A percentile compares a stretch with the other conserved stretches of the same genome.
These are phyloP conservation scores for Panicum virgatum DNA, from an alignment of 202 grass and related monocot genomes.

Conservation along the genomic window DNA sequence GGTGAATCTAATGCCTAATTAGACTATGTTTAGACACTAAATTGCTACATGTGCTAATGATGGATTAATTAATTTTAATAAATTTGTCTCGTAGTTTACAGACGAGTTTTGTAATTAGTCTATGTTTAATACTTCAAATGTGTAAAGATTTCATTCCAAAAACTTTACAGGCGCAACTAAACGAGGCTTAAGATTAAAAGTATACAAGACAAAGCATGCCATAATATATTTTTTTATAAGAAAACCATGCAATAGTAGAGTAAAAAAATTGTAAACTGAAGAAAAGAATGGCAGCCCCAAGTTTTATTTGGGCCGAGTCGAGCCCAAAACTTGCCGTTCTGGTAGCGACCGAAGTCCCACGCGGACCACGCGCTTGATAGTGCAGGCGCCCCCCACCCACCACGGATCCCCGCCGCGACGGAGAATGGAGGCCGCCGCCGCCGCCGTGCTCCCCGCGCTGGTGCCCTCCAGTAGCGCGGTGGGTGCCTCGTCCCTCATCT, in stretches of 20 bases:
- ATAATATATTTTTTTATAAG: not conserved
- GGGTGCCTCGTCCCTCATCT: not conserved
- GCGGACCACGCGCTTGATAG: too few relatives aligned
- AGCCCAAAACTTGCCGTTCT: not conserved
- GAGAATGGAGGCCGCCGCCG: slow-evolving; percentile 35
- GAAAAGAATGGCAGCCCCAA: not conserved
- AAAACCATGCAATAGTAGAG: not conserved
- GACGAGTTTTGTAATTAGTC: too few relatives aligned
- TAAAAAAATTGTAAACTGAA: not conserved
- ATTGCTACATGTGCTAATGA: too few relatives aligned
- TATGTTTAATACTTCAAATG: too few relatives aligned
- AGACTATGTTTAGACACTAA: too few relatives aligned
- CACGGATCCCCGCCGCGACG: too few relatives aligned
- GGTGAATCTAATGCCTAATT: too few relatives aligned
- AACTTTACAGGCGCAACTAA: too few relatives aligned
- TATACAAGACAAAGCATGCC: not conserved
- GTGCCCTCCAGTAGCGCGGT: slow-evolving; percentile 63
- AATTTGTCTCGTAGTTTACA: too few relatives aligned
- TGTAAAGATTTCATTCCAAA: too few relatives aligned
- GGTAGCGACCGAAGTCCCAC: too few relatives aligned
- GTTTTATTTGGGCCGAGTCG: not conserved
- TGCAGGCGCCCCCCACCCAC: not conserved
- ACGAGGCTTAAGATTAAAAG: not conserved
- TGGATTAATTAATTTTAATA: too few relatives aligned
- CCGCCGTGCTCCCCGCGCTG: slow-evolving; percentile 39